Evolutionary conservation across 257 asterid species (phyloP).

Genomic region (Capsicum rhomboideum): DNA sequence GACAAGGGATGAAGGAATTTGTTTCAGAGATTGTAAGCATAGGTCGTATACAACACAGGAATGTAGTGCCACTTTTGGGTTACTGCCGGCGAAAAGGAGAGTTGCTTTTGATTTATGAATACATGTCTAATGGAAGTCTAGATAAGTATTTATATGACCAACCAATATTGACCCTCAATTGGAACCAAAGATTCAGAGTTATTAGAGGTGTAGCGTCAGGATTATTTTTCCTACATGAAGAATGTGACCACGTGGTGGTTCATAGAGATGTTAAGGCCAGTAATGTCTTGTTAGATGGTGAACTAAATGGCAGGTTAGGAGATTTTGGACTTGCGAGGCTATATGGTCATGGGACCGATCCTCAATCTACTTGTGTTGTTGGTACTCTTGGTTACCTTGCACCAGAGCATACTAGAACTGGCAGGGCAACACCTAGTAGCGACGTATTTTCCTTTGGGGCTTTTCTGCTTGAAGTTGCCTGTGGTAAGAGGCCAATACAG

Average conservation of each 20-base stretch:
- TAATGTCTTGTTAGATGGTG: slow-evolving; percentile 23
- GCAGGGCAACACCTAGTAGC: background rate
- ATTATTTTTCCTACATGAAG: background rate
- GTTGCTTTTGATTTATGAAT: background rate
- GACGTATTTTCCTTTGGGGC: slow-evolving; percentile 1
- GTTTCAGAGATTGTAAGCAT: background rate
- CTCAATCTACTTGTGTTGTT: background rate
- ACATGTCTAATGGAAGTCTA: slow-evolving; percentile 32
- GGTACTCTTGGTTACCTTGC: slow-evolving; percentile 3
- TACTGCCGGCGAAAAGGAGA: background rate
- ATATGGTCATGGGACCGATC: background rate
- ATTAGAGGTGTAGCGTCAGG: background rate
- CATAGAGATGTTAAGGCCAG: slow-evolving; percentile 13
- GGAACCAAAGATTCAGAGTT: background rate
- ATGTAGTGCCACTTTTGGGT: background rate
- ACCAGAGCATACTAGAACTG: background rate
- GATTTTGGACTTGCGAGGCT: background rate
- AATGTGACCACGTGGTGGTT: background rate
- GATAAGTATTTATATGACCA: slow-evolving; percentile 21
- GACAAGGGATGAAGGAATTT: background rate
- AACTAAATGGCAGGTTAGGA: background rate
- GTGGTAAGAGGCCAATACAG: background rate
- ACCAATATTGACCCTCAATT: background rate
- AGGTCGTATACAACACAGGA: background rate
- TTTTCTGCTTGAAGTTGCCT: background rate